A percentile compares a stretch with the other conserved stretches of the same genome.
Evolutionary conservation across 345 rosid species (phyloP).

Genomic region (Microcos paniculata): DNA sequence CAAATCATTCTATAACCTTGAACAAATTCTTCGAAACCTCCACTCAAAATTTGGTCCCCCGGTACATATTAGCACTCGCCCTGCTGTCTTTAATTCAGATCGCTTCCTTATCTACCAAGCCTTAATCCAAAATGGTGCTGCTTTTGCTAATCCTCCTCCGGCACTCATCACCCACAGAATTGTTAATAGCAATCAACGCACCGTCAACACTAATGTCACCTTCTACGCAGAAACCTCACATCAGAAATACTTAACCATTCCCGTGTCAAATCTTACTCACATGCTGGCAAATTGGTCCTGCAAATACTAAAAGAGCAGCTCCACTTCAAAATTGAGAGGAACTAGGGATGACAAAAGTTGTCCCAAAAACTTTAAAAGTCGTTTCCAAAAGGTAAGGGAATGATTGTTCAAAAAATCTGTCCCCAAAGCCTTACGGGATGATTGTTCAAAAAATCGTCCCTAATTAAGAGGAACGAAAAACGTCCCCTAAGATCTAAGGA

Average conservation of each 20-base stretch:
- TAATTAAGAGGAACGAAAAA: too few species aligned
- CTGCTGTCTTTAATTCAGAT: slow-evolving; percentile 37
- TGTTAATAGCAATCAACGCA: slow-evolving; percentile 26
- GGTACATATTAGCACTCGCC: slow-evolving; percentile 31
- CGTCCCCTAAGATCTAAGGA: too few species aligned
- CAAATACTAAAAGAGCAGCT: slow-evolving; percentile 24
- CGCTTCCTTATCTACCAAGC: slow-evolving; percentile 39
- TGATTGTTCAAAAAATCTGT: too few species aligned
- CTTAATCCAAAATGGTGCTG: slow-evolving; percentile 41
- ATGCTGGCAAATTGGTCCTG: slow-evolving; percentile 35
- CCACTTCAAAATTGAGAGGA: too few species aligned
- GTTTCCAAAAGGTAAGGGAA: too few species aligned
- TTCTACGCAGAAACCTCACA: slow-evolving; percentile 43
- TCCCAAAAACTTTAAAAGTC: too few species aligned
- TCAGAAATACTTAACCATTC: slow-evolving; percentile 40
- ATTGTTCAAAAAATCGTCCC: too few species aligned
- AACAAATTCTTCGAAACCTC: slow-evolving; percentile 9
- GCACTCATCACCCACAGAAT: slow-evolving; percentile 22
- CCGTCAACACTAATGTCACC: slow-evolving; percentile 40
- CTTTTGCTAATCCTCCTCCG: slow-evolving; percentile 39
- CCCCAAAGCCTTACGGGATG: too few species aligned
- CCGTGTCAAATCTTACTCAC: slow-evolving; percentile 6
- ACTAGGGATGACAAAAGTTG: too few species aligned
- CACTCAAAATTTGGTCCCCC: slow-evolving; percentile 36
- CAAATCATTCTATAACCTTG: slow-evolving; percentile 8